These are phyloP conservation scores for Capsicum chinense DNA, from an alignment of 257 asterid species.

Conservation along the genomic window DNA sequence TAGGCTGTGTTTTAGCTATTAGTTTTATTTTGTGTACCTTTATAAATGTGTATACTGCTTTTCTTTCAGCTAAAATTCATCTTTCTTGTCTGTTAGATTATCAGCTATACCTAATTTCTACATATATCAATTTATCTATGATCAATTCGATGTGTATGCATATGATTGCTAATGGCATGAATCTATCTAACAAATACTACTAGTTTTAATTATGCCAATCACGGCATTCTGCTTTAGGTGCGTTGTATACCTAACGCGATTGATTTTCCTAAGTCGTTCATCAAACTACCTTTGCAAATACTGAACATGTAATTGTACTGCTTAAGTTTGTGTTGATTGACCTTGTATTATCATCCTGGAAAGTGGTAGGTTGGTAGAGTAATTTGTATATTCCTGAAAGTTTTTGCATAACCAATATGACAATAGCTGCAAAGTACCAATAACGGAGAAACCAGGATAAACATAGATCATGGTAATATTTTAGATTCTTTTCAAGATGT, in stretches of 20 bases:
- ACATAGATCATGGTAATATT: not conserved
- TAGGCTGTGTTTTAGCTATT: not conserved
- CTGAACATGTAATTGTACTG: too few species aligned
- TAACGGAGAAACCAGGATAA: not conserved
- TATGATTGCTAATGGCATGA: not conserved
- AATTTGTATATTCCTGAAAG: not conserved
- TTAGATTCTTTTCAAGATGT: not conserved
- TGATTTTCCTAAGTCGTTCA: too few species aligned
- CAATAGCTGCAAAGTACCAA: not conserved
- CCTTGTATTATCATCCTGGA: not conserved
- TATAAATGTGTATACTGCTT: not conserved
- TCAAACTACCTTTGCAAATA: too few species aligned
- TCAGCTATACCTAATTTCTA: too few species aligned
- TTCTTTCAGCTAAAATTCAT: not conserved
- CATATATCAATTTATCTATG: not conserved
- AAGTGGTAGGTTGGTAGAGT: not conserved
- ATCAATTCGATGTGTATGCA: not conserved
- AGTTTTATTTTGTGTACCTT: not conserved
- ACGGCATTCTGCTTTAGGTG: not conserved
- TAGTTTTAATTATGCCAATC: not conserved
- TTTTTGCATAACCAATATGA: not conserved
- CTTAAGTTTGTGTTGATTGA: not conserved
- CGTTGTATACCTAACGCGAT: too few species aligned
- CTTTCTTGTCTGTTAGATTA: not conserved
- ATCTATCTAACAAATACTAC: not conserved